phyloP scores from a whole-genome alignment of 2,329 filamentous ascomycete species.

The Mariannaea elegans region DNA sequence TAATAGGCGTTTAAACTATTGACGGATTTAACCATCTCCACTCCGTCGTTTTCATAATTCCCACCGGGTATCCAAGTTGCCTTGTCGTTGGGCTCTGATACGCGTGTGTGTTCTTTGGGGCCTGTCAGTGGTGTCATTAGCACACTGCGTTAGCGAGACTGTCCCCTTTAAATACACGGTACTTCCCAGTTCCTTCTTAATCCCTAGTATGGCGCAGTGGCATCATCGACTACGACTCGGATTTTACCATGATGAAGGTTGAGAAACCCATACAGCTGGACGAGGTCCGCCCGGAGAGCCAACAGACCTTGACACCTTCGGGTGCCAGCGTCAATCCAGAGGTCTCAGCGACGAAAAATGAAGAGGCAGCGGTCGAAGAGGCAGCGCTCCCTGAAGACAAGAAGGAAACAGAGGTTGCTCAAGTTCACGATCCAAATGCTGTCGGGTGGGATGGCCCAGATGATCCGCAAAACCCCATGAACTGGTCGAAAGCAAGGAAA shows the following conservation, averaged over 20 bases:
- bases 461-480: constrained; percentile 70
- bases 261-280: constrained; percentile 10
- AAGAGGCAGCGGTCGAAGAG: constrained; percentile 26
- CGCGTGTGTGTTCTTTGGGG: too few species aligned
- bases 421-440: constrained; percentile 31
- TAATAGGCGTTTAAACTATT: neutral
- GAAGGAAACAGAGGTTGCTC: neutral
- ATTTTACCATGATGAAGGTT: constrained; percentile 13
- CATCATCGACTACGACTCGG: neutral
- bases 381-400: neutral
- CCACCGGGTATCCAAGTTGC: neutral
- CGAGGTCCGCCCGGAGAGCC: constrained; percentile 28
- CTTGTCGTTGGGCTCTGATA: neutral
- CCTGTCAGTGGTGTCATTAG: neutral
- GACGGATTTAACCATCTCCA: constrained; percentile 1
- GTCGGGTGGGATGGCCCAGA: constrained; percentile 37
- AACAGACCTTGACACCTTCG: constrained; percentile 29
- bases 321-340: neutral
- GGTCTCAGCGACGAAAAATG: constrained; percentile 12
- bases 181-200: neutral
- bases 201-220: neutral
- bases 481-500: constrained; percentile 65
- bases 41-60: neutral
- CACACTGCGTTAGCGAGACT: neutral
- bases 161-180: constrained; percentile 4